These are phyloP conservation scores for Aspergillus alliaceus DNA, from an alignment of 2,329 filamentous ascomycete species.

Conservation along the genomic window DNA sequence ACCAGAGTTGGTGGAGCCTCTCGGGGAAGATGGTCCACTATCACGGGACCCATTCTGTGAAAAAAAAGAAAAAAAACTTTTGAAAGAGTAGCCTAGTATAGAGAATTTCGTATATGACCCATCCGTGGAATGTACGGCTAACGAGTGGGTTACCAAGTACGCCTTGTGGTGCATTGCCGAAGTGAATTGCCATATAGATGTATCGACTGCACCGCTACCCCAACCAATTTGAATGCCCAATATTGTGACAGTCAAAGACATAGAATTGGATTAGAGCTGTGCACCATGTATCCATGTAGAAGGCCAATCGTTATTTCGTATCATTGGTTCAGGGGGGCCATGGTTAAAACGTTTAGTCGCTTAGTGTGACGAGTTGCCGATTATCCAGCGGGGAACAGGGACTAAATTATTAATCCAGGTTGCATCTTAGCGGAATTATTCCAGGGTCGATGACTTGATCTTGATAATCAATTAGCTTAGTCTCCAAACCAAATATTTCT, in stretches of 20 bases:
- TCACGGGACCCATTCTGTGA: not conserved
- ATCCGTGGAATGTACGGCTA: conserved; percentile 5
- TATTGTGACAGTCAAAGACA: too few species aligned
- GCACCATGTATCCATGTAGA: too few species aligned
- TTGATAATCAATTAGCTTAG: not conserved
- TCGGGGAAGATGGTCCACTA: conserved; percentile 2
- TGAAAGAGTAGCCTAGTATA: not conserved
- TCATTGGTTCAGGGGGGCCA: not conserved
- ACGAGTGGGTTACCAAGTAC: conserved; percentile 6
- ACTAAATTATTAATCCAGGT: not conserved
- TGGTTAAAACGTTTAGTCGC: not conserved
- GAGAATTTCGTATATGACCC: conserved; percentile 11
- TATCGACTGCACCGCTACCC: not conserved
- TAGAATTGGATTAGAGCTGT: too few species aligned
- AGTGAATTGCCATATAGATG: not conserved
- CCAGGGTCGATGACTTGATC: not conserved
- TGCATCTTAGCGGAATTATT: not conserved
- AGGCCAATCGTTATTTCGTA: not conserved
- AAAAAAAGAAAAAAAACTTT: not conserved
- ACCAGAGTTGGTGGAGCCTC: conserved; percentile 2
- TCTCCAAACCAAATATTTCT: not conserved
- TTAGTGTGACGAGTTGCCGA: conserved; percentile 19
- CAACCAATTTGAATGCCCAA: not conserved
- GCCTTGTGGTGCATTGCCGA: not conserved
- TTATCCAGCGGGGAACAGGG: conserved; percentile 23